Conservation (phyloP, 2,329 filamentous ascomycete species). For the Diplodia scrobiculata region DNA sequence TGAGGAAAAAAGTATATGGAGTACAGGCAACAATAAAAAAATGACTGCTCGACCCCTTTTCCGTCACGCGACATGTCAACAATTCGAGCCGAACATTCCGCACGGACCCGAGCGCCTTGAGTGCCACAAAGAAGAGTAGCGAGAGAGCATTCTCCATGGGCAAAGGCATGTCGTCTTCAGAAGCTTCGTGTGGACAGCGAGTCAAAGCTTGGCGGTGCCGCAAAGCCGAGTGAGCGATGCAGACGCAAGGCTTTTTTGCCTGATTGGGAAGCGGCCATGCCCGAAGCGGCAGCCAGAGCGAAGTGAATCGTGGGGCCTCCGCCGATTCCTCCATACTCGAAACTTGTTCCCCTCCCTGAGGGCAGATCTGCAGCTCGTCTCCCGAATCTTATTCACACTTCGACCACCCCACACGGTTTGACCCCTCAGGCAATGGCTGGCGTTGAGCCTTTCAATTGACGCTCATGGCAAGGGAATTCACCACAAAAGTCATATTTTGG, state of each 20-base stretch:
- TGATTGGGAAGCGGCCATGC: neutral
- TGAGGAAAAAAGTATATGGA: too few relatives aligned
- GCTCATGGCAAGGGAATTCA: constrained; percentile 20
- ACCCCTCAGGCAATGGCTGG: neutral
- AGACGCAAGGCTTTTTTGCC: constrained; percentile 10
- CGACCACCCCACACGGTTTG: too few relatives aligned
- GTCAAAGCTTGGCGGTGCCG: constrained; percentile 24
- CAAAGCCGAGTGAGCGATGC: neutral
- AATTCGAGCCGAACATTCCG: too few relatives aligned
- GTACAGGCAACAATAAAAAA: too few relatives aligned
- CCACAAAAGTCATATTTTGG: constrained; percentile 30
- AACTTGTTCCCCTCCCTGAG: neutral
- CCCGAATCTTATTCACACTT: constrained; percentile 9
- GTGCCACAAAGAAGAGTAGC: neutral
- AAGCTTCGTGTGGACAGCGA: constrained; percentile 6
- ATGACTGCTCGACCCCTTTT: too few relatives aligned
- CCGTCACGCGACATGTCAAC: too few relatives aligned
- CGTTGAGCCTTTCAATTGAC: neutral
- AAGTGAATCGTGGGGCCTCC: neutral
- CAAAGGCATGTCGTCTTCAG: neutral
- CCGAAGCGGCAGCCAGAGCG: neutral
- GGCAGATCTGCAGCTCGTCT: neutral
- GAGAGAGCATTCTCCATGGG: too few relatives aligned
- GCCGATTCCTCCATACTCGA: neutral
- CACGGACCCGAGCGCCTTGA: neutral